Conservation (phyloP, 2,329 filamentous ascomycete genomes). For the Beauveria rudraprayagi region DNA sequence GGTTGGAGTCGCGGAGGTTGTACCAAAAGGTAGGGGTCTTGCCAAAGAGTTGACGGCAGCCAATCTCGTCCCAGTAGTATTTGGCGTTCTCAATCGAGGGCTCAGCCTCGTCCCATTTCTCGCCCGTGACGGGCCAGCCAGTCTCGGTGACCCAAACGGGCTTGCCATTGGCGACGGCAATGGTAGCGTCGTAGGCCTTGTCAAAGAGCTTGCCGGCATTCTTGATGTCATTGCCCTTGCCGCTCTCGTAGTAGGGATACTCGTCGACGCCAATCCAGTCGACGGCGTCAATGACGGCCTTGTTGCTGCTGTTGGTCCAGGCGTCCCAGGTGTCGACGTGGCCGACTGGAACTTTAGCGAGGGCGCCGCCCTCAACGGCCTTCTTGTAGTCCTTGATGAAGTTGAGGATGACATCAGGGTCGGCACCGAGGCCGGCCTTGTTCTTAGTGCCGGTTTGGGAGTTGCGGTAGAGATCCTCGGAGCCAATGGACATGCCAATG, state of each 20-base stretch:
- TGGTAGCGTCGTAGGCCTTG: conserved; percentile 35
- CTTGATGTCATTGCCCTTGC: conserved; percentile 46
- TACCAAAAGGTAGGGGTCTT: conserved; percentile 54
- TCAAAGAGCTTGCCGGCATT: conserved; percentile 48
- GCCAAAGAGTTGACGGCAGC: conserved; percentile 50
- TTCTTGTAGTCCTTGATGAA: conserved; percentile 60
- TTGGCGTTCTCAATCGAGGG: conserved; percentile 51
- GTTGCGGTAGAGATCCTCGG: conserved; percentile 59
- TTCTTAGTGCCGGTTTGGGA: conserved; percentile 54
- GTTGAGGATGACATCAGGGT: conserved; percentile 49
- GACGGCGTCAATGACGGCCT: conserved; percentile 49
- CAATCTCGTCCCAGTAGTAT: conserved; percentile 55
- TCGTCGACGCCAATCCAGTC: conserved; percentile 60
- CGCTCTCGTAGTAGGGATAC: conserved; percentile 59
- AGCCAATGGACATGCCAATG: conserved; percentile 57
- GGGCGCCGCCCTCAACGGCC: conserved; percentile 40
- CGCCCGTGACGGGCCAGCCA: conserved; percentile 54
- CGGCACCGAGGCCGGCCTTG: conserved; percentile 50
- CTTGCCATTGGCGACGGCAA: conserved; percentile 41
- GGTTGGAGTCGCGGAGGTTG: conserved; percentile 52
- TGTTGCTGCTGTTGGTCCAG: conserved; percentile 53
- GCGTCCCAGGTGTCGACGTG: conserved; percentile 64
- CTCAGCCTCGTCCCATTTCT: conserved; percentile 45
- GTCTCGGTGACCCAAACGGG: conserved; percentile 57
- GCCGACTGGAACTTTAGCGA: conserved; percentile 45